These are phyloP conservation scores for Brassica nigra DNA, from an alignment of 345 rosid species.

Conservation along the genomic window DNA sequence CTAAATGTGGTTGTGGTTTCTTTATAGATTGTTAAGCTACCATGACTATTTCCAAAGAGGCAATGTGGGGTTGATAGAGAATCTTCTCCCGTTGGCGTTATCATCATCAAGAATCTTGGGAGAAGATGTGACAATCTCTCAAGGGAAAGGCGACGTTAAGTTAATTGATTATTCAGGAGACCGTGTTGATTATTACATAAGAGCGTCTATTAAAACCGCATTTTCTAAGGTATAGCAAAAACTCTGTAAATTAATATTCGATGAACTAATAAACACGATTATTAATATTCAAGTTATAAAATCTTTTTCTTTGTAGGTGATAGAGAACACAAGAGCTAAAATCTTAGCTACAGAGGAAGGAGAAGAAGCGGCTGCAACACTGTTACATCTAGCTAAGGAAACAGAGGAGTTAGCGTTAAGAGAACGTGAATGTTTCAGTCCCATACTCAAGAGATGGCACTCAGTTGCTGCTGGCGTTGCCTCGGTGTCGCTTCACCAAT, in stretches of 20 bases:
- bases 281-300: not conserved
- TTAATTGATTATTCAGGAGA: slow-evolving; percentile 54
- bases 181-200: slow-evolving; percentile 69
- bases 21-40: slow-evolving; percentile 54
- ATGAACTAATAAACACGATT: not conserved
- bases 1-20: not conserved
- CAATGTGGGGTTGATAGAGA: slow-evolving; percentile 55
- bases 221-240: slow-evolving; percentile 56
- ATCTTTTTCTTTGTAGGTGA: slow-evolving; percentile 43
- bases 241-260: not conserved
- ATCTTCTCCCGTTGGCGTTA: slow-evolving; percentile 70
- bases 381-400: slow-evolving; percentile 69
- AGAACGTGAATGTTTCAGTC: slow-evolving; percentile 79
- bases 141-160: slow-evolving; percentile 51
- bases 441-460: slow-evolving; percentile 77
- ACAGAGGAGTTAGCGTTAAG: slow-evolving; percentile 74
- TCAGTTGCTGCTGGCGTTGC: slow-evolving; percentile 67
- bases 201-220: slow-evolving; percentile 70
- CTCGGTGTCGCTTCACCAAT: slow-evolving; percentile 65
- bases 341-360: slow-evolving; percentile 44
- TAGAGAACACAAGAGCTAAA: slow-evolving; percentile 53
- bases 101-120: slow-evolving; percentile 65
- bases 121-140: slow-evolving; percentile 59
- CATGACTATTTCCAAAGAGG: slow-evolving; percentile 77
- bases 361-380: slow-evolving; percentile 58